A percentile compares a stretch with the other conserved stretches of the same genome.
These are phyloP conservation scores for Alternaria burnsii DNA, from an alignment of 2,329 filamentous ascomycete genomes.

Conservation along the genomic window DNA sequence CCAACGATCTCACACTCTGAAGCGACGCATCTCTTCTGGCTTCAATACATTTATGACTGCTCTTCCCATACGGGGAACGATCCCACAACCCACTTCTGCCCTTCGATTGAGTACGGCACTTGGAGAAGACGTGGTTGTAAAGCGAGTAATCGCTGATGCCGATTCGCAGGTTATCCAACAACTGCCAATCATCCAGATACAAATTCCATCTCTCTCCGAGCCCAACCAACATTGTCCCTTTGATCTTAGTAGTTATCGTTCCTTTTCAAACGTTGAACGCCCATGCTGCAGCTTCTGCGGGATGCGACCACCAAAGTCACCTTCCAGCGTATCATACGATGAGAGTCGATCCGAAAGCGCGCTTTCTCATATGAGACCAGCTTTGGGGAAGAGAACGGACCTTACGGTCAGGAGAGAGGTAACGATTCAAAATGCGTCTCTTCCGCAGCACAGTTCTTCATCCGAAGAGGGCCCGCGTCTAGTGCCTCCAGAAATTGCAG, in stretches of 20 bases:
- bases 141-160: background rate
- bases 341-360: conserved; percentile 20
- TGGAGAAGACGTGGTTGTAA: background rate
- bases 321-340: conserved; percentile 19
- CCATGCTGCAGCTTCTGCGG: conserved; percentile 24
- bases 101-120: conserved; percentile 12
- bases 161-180: background rate
- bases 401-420: background rate
- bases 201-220: conserved; percentile 16
- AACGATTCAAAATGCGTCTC: background rate
- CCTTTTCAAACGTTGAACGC: conserved; percentile 30
- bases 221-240: conserved; percentile 24
- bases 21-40: conserved; percentile 28
- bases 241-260: conserved; percentile 28
- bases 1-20: conserved; percentile 21
- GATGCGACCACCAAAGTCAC: conserved; percentile 17
- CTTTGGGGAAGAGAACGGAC: background rate
- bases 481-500: conserved; percentile 17
- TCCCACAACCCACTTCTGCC: background rate
- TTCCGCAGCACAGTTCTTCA: conserved; percentile 6
- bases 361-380: conserved; percentile 21
- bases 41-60: conserved; percentile 17
- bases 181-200: conserved; percentile 2
- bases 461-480: conserved; percentile 16
- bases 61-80: conserved; percentile 10